Percentiles rank a stretch among this genome's conserved stretches.
phyloP scores from a whole-genome alignment of 441 rosid species.

The Arabidopsis hybrid region DNA sequence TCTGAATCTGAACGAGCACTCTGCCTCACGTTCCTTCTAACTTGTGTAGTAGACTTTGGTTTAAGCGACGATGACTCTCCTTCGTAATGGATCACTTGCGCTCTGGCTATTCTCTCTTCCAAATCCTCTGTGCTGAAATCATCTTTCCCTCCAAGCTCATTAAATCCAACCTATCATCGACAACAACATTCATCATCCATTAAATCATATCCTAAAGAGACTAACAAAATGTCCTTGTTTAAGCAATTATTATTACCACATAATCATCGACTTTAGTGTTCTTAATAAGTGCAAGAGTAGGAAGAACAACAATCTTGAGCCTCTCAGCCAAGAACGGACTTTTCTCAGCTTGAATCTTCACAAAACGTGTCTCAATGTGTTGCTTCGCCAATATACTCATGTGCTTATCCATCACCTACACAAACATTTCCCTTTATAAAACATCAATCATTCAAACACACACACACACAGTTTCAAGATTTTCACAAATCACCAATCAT shows the following conservation, averaged over 20 bases:
- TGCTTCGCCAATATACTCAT: conserved; percentile 82
- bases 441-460: neutral
- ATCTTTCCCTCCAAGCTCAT: conserved; percentile 93
- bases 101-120: conserved; percentile 89
- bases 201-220: neutral
- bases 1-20: conserved; percentile 72
- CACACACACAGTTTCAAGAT: neutral
- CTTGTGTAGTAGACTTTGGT: conserved; percentile 53
- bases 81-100: conserved; percentile 78
- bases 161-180: conserved; percentile 77
- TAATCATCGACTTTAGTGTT: conserved; percentile 98
- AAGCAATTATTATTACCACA: conserved; percentile 59
- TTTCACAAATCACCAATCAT: too few relatives aligned
- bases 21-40: conserved; percentile 78
- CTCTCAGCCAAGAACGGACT: conserved; percentile 93
- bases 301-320: conserved; percentile 90
- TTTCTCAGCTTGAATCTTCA: conserved; percentile 92
- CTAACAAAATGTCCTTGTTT: neutral
- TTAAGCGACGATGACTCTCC: conserved; percentile 81
- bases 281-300: conserved; percentile 91
- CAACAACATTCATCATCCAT: neutral
- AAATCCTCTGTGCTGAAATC: conserved; percentile 92
- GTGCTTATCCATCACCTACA: conserved; percentile 94
- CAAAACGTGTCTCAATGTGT: conserved; percentile 92
- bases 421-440: neutral